Base-by-base conservation (phyloP, 2,329 filamentous ascomycete genomes). In the Cladorrhinum sp. region DNA sequence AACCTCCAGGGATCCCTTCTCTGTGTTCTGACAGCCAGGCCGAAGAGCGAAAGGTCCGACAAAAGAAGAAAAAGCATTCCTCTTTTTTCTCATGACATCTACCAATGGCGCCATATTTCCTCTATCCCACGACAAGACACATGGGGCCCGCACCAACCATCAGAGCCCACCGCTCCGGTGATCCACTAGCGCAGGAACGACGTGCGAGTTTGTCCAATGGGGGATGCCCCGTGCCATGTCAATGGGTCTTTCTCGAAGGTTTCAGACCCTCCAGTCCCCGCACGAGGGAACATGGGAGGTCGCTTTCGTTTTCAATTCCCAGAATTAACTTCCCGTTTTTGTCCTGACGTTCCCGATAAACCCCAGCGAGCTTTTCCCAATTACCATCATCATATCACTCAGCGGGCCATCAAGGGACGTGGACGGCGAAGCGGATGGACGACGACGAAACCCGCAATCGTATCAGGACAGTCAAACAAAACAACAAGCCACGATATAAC, bases 151-250 rank as follows among this genome's bases (percentile, higher is more conserved):
- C 41, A 45, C 41, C 41, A 45, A 45, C 41, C 16, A 45, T 36
- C 41, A 45, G 41, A 18, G 41, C 59, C 60, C 64, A 62, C 57
- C 41, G 53, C 23, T 18, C 23, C 25, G 16, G 12, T 23, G 58
- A 51, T 55, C 62, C 63, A 64, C 64, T 64, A 61, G 62, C 32
- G 63, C 65, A 67, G 66, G 66, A 65, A 67, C 64, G 57, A 38
- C 38, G 41, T 24, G 51, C 25, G n/a, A 36, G 8, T 49, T 18
- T 51, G 8, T 23, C 65, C 65, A 67, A 67, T 67, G 58, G 65
- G 65, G 25, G 50, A 18, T 38, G 54, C 52, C 58, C 54, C 65
- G 62, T 50, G 38, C 64, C 64, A 59, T 66, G 65, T 56, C 54
- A 48, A 61, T 12, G 61, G 62, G 64, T 60, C 54, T 61, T 67